These are phyloP conservation scores for Leucocoprinus leucothites DNA, from an alignment of 768 basidiomycete species.

Conservation along the genomic window DNA sequence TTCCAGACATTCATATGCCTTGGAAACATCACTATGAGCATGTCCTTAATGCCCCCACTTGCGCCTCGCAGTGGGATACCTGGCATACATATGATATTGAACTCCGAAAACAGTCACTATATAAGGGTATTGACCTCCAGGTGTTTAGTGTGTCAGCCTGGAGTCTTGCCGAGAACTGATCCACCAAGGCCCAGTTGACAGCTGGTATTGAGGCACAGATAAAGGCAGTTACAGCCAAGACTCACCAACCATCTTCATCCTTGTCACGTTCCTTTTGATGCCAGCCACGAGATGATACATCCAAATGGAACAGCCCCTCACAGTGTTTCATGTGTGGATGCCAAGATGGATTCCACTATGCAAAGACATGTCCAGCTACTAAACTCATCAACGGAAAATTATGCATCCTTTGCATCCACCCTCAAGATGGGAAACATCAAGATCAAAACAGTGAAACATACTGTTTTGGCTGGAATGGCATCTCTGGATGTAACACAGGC, in stretches of 20 bases:
- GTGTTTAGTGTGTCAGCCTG: conserved; percentile 10
- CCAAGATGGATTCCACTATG: conserved; percentile 5
- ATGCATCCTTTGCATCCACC: conserved; percentile 8
- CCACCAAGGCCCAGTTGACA: background rate
- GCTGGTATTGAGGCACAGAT: background rate
- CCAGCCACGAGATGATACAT: background rate
- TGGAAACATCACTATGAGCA: conserved; percentile 17
- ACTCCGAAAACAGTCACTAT: conserved; percentile 10
- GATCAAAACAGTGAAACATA: conserved; percentile 11
- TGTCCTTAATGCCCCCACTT: conserved; percentile 11
- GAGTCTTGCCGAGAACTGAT: background rate
- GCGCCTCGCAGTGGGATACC: conserved; percentile 11
- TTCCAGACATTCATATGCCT: conserved; percentile 6
- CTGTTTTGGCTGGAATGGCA: conserved; percentile 18
- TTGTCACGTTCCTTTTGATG: background rate
- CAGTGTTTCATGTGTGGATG: conserved; percentile 16
- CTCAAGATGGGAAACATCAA: background rate
- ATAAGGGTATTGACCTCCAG: conserved; percentile 8
- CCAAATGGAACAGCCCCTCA: background rate
- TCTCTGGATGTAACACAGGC: conserved; percentile 2
- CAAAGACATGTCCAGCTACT: conserved; percentile 3
- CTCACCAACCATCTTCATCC: background rate
- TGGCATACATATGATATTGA: conserved; percentile 17
- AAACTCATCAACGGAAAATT: conserved; percentile 7
- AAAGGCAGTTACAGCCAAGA: background rate